These are phyloP conservation scores for Cornus suecica DNA, from an alignment of 148 eudicot genomes.

Conservation along the genomic window DNA sequence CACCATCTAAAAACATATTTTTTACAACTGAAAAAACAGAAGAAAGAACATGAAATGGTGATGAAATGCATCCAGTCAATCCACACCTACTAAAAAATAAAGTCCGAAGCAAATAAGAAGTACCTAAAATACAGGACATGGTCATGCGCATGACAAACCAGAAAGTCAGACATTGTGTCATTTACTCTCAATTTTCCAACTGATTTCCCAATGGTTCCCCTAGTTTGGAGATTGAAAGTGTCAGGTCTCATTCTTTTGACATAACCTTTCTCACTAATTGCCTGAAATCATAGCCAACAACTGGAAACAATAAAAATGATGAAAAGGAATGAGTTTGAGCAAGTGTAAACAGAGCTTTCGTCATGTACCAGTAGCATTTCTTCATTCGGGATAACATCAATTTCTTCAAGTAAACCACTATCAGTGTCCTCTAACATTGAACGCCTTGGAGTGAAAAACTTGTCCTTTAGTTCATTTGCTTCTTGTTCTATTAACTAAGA, in stretches of 20 bases:
- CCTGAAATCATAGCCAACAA: constrained; percentile 40
- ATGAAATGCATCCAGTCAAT: not conserved
- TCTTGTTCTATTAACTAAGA: constrained; percentile 85
- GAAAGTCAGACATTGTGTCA: constrained; percentile 92
- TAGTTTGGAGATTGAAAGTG: constrained; percentile 78
- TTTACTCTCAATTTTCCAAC: constrained; percentile 92
- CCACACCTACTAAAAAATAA: not conserved
- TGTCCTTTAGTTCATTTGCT: constrained; percentile 82
- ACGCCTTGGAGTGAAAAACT: constrained; percentile 83
- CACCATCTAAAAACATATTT: not conserved
- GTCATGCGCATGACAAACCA: constrained; percentile 92
- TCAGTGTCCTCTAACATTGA: constrained; percentile 81
- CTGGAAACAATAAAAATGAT: not conserved
- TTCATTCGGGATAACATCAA: constrained; percentile 94
- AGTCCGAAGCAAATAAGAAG: constrained; percentile 10
- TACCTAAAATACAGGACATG: constrained; percentile 92
- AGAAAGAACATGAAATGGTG: not conserved
- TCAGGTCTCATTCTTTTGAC: constrained; percentile 91
- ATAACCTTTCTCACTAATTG: constrained; percentile 95
- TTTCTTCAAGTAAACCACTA: constrained; percentile 79
- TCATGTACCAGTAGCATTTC: constrained; percentile 81
- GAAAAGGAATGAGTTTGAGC: not conserved
- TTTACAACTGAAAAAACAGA: not conserved
- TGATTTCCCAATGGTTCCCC: constrained; percentile 97
- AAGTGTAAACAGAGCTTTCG: not conserved